Conservation (phyloP, 164 flowering plant species). For the Stephania cephalantha region DNA sequence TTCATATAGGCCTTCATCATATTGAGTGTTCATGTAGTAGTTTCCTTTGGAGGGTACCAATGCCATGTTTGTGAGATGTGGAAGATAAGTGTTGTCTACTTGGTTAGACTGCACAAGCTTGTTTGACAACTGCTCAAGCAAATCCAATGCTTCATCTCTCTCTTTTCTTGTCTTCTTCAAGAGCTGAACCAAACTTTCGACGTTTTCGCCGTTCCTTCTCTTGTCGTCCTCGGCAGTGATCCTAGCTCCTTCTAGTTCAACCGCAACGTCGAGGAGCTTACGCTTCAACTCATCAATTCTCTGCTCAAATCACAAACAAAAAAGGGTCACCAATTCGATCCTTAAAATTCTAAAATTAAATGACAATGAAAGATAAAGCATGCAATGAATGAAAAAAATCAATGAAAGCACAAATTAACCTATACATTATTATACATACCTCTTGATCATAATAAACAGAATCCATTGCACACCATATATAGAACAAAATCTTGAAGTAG, state of each 20-base stretch:
- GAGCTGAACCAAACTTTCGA: conserved; percentile 38
- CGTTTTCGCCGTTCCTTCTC: conserved; percentile 37
- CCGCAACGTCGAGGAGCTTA: conserved; percentile 32
- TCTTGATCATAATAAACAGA: not conserved
- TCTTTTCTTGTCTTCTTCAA: conserved; percentile 46
- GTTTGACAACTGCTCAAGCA: conserved; percentile 33
- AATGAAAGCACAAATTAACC: not conserved
- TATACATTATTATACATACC: not conserved
- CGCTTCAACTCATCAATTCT: conserved; percentile 49
- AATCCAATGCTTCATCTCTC: conserved; percentile 63
- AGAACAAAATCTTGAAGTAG: conserved; percentile 4
- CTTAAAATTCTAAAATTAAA: not conserved
- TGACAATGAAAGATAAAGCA: not conserved
- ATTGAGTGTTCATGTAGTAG: conserved; percentile 34
- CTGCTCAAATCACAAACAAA: conserved; percentile 23
- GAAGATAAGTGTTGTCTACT: conserved; percentile 13
- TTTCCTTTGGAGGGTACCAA: conserved; percentile 29
- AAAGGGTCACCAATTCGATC: not conserved
- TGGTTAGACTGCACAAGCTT: conserved; percentile 13
- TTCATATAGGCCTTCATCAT: conserved; percentile 44
- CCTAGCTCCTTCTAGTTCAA: conserved; percentile 51
- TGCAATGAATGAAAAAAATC: not conserved
- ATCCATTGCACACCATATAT: not conserved
- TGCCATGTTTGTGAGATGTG: conserved; percentile 22
- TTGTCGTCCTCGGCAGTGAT: conserved; percentile 43